Evolutionary conservation across 2,329 filamentous ascomycete species (phyloP), one percentile per base, ranked within the genome.

Genomic region (Colletotrichum cereale): DNA sequence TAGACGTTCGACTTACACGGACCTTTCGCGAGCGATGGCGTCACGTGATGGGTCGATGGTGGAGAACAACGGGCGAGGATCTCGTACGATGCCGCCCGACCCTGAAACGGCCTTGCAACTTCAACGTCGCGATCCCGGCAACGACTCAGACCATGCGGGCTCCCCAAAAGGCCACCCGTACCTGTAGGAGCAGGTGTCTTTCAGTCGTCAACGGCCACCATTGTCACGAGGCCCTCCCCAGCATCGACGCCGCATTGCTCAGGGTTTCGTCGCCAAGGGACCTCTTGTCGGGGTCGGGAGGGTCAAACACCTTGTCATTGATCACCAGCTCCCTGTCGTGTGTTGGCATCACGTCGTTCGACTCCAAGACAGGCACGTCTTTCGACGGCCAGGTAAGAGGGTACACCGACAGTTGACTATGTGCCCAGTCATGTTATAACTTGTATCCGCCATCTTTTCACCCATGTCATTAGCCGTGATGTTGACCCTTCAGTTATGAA

Each of bases 91-190:
- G 63, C 58, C 58, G 64, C 62, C 50, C 38, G 62, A 57, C 42
- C 36, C 58, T 74, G 73, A 74, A 73, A 74, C 73, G 40, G 62
- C 38, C 47, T 53, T 73, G 72, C 70, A 73, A 69, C 70, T 55
- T 38, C 38, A 24, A 55, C 29, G 50, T 65, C 40, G n/a, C 50
- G 36, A 24, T 52, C 56, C 50, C 29, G 24, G 50, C 50, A 44
- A 24, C 29, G 38, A 29, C 5, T 29, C 24, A 4, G 47, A 7
- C 26, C 44, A 42, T 24, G 40, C n/a, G 18, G 6, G 40, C 21
- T 21, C 24, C 26, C 29, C 31, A 47, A 42, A 36, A 29, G 50
- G 26, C 47, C 64, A 57, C 64, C 24, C 24, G 47, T 11, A 24
- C 29, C 29, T 38, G 14, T 38, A 29, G 29, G 18, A 55, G 18